phyloP scores from a whole-genome alignment of 129 eudicot species.

The Glebionis coronaria region DNA sequence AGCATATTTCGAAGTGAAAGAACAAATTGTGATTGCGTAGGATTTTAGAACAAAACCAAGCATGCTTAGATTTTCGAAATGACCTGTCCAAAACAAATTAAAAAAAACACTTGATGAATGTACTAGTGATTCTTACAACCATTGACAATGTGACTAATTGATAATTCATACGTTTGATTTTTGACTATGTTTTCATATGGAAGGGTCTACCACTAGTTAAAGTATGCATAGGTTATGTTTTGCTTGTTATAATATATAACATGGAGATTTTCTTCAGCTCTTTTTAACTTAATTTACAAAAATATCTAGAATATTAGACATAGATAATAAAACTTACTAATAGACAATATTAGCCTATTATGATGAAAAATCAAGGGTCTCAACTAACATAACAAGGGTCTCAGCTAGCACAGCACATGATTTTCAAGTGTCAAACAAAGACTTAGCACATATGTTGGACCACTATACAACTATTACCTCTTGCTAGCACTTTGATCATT shows the following conservation, averaged over 20 bases:
- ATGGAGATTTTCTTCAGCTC: too few relatives aligned
- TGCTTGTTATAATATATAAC: too few relatives aligned
- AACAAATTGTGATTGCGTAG: too few relatives aligned
- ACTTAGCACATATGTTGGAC: not conserved
- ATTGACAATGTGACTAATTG: not conserved
- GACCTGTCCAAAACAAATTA: not conserved
- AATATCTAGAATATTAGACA: too few relatives aligned
- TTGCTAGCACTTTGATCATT: not conserved
- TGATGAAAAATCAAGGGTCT: not conserved
- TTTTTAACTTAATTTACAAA: too few relatives aligned
- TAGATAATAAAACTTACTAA: too few relatives aligned
- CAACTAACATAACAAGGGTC: not conserved
- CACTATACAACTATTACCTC: not conserved
- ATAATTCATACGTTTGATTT: not conserved
- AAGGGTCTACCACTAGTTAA: not conserved
- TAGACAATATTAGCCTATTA: not conserved
- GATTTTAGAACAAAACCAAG: too few relatives aligned
- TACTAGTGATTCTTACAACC: not conserved
- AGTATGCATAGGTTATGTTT: not conserved
- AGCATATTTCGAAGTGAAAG: conserved; percentile 5
- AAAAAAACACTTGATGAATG: not conserved
- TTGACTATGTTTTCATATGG: not conserved
- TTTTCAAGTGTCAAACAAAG: not conserved
- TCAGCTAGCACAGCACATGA: too few relatives aligned
- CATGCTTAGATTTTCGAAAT: conserved; percentile 9